Evolutionary conservation across 2,329 filamentous ascomycete species (phyloP).

Genomic region (Fusarium siculi): DNA sequence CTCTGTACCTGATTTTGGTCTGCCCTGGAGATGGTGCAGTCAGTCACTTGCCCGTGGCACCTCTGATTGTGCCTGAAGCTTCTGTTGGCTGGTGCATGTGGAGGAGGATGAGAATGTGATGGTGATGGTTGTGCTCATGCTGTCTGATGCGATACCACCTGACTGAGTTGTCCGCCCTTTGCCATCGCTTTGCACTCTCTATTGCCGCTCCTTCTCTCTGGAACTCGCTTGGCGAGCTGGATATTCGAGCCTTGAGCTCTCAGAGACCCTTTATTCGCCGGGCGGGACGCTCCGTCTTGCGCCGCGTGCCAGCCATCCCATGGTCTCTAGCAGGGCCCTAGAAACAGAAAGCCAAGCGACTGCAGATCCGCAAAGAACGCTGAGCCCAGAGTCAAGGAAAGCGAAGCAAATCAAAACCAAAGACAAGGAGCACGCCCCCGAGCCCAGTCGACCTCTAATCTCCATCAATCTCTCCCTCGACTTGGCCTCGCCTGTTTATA

Average conservation of each 20-base stretch:
- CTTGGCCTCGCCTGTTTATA: slow-evolving; percentile 17
- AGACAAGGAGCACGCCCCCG: slow-evolving; percentile 36
- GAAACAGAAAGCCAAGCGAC: slow-evolving; percentile 34
- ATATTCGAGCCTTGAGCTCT: slow-evolving; percentile 14
- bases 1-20: slow-evolving; percentile 33
- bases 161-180: slow-evolving; percentile 22
- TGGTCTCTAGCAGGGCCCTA: slow-evolving; percentile 21
- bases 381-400: slow-evolving; percentile 30
- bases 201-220: slow-evolving; percentile 8
- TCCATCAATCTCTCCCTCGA: slow-evolving; percentile 28
- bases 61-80: slow-evolving; percentile 11
- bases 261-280: slow-evolving; percentile 34
- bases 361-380: slow-evolving; percentile 36
- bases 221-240: slow-evolving; percentile 17
- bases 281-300: slow-evolving; percentile 39
- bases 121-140: slow-evolving; percentile 29
- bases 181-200: slow-evolving; percentile 28
- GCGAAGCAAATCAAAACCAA: slow-evolving; percentile 35
- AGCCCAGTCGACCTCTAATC: slow-evolving; percentile 13
- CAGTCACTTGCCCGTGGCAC: slow-evolving; percentile 29
- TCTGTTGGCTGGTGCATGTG: slow-evolving; percentile 23
- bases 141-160: slow-evolving; percentile 38
- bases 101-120: slow-evolving; percentile 33
- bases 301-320: slow-evolving; percentile 41
- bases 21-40: slow-evolving; percentile 20